Conservation (phyloP, 257 asterid species). For the Jacaranda mimosifolia region DNA sequence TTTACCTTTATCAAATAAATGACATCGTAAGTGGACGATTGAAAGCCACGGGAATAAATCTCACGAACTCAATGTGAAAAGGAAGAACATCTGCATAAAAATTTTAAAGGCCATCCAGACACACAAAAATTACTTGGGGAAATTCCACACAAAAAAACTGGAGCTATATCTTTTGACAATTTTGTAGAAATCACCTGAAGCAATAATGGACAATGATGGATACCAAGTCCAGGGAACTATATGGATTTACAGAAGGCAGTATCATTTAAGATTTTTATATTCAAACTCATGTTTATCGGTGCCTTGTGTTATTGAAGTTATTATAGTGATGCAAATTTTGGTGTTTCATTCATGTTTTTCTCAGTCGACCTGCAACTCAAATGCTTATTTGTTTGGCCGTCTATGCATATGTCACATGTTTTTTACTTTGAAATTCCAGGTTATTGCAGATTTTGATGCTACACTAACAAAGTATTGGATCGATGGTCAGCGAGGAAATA, state of each 20-base stretch:
- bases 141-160: not conserved
- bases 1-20: no score
- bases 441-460: conserved; percentile 94
- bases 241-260: not conserved
- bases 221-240: not conserved
- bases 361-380: conserved; percentile 1
- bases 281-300: conserved; percentile 6
- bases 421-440: conserved; percentile 51
- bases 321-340: not conserved
- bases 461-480: conserved; percentile 83
- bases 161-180: conserved; percentile 4
- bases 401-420: conserved; percentile 20
- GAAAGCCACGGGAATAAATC: no score
- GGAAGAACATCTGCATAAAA: no score
- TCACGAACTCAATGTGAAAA: no score
- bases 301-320: not conserved
- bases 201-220: not conserved
- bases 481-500: conserved; percentile 83
- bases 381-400: conserved; percentile 8
- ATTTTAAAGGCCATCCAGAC: not conserved
- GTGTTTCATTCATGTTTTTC: not conserved
- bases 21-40: no score
- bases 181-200: not conserved
- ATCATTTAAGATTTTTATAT: not conserved
- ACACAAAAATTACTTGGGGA: not conserved